Evolutionary conservation across 108 stramenopile species (phyloP).

Genomic region (Nitzschia sp.): DNA sequence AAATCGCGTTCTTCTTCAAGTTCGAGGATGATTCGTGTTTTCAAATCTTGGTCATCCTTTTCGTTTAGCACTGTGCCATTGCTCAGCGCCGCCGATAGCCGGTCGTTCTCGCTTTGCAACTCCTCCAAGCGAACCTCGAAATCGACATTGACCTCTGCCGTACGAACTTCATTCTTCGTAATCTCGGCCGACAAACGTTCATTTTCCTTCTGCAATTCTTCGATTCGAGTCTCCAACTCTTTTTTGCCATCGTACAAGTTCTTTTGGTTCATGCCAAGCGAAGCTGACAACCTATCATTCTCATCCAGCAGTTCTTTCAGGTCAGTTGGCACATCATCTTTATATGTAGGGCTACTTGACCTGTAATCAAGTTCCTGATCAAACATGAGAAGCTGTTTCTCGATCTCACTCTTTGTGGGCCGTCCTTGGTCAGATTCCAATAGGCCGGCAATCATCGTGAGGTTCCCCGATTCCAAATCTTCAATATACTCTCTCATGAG

Average conservation of each 20-base stretch:
- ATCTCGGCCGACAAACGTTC: too few relatives aligned
- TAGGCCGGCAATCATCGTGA: not conserved
- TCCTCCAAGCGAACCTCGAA: not conserved
- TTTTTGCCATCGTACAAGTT: not conserved
- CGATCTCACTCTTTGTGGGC: not conserved
- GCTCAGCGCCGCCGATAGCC: too few relatives aligned
- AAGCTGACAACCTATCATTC: not conserved
- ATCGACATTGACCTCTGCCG: not conserved
- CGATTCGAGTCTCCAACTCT: not conserved
- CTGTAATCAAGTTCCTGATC: not conserved
- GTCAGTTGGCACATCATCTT: not conserved
- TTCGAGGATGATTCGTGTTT: not conserved
- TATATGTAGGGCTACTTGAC: not conserved
- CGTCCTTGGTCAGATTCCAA: not conserved
- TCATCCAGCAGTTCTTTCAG: not conserved
- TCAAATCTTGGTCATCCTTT: not conserved
- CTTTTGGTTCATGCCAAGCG: not conserved
- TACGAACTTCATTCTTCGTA: not conserved
- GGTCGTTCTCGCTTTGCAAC: not conserved
- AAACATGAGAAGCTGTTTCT: not conserved
- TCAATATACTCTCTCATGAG: conserved; percentile 4
- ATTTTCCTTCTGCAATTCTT: not conserved
- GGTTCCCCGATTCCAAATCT: not conserved
- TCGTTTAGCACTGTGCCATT: not conserved
- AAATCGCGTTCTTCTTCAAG: not conserved